Evolutionary conservation across 1,139 yeast species (phyloP), one percentile per base, ranked within the genome.

Genomic region (Hyphopichia khmerensis): DNA sequence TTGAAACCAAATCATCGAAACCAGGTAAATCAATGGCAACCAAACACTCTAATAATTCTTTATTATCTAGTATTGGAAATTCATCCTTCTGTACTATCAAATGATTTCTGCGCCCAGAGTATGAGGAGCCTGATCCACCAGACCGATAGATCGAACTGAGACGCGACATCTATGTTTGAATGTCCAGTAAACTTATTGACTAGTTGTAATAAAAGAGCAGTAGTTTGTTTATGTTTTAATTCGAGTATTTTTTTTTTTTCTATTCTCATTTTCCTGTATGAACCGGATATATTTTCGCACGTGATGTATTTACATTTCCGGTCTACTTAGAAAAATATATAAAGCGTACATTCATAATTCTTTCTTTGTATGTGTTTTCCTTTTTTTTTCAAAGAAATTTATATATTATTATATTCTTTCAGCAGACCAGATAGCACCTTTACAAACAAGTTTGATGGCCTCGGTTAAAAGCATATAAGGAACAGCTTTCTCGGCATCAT

Each of bases 401-500:
- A 35, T 31, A 29, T 38, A 29, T n/a, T 4, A 15, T 27, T 15
- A 89, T 4, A 88, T 66, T 48, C 96, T 74, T 63, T 91, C 97
- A 13, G 98, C 98, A 2, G 91, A 74, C 85, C 87, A 85, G 41
- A 93, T 89, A n/a, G 99, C 97, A 11, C 80, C 85, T 55, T 77
- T 78, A 58, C 97, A 91, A 3, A 91, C 82, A 43, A 77, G 63
- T 62, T 90, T 93, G 52, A 95, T 90, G 9, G 84, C 82, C 60
- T 91, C 98, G 0, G 98, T 93, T 42, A 93, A 72, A 33, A 91
- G 61, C 70, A 85, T 77, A 64, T 95, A 93, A 1, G 99, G 99
- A 39, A 88, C 88, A 2, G 99, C 99, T 53, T 83, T 80, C 52
- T 90, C 87, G 1, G 99, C 93, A 58, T 93, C 98, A 57, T 91